A percentile compares a stretch with the other conserved stretches of the same genome.
Evolutionary conservation across 2,329 filamentous ascomycete genomes (phyloP).

Genomic region (Alternaria dauci): DNA sequence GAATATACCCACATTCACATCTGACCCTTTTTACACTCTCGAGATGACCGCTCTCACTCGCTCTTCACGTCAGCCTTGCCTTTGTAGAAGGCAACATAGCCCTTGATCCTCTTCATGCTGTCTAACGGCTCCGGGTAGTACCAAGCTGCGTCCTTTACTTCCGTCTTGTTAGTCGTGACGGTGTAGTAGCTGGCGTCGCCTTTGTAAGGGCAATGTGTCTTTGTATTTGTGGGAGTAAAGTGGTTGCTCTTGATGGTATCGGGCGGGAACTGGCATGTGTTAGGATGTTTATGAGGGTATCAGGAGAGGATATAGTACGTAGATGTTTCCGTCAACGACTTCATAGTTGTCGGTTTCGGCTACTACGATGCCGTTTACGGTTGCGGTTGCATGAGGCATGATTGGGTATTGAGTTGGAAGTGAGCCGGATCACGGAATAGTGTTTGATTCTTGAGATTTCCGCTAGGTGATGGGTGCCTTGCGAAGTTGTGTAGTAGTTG

Average conservation of each 20-base stretch:
- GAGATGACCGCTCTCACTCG: background rate
- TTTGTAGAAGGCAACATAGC: conserved; percentile 68
- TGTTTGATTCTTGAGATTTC: background rate
- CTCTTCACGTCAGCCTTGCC: conserved; percentile 33
- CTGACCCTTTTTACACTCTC: background rate
- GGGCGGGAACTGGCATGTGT: conserved; percentile 43
- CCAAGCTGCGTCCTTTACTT: conserved; percentile 65
- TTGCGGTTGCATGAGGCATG: conserved; percentile 56
- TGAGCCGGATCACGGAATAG: background rate
- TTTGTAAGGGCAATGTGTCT: conserved; percentile 66
- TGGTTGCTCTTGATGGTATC: conserved; percentile 55
- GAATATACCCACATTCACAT: background rate
- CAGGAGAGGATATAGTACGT: conserved; percentile 45
- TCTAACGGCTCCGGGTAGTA: conserved; percentile 64
- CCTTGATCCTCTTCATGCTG: conserved; percentile 61
- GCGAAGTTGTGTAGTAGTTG: background rate
- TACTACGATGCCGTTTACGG: conserved; percentile 59
- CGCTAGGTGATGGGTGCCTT: background rate
- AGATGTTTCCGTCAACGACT: conserved; percentile 67
- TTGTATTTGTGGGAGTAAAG: conserved; percentile 57
- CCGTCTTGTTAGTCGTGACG: conserved; percentile 58
- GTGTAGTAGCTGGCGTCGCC: conserved; percentile 66
- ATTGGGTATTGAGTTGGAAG: background rate
- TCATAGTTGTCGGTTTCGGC: conserved; percentile 63
- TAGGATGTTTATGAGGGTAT: background rate